Conservation (phyloP, 2,329 filamentous ascomycete species). For the Alternaria viburni region DNA sequence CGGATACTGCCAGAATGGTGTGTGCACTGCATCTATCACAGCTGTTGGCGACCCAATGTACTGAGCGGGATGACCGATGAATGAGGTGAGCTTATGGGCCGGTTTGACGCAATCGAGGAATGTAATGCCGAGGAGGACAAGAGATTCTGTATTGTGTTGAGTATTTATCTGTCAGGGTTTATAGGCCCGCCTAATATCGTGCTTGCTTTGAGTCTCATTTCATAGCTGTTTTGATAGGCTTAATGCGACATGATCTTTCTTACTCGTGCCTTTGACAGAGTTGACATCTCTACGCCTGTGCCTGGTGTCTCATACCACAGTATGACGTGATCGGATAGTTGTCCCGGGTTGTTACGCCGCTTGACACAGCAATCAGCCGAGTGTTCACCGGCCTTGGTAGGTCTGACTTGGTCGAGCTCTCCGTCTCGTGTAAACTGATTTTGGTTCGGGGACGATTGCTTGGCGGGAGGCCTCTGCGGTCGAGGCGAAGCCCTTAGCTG, state of each 20-base stretch:
- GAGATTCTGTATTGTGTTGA: background rate
- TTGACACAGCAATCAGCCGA: no score
- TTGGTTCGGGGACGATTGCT: no score
- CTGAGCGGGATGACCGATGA: background rate
- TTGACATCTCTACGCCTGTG: background rate
- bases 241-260: background rate
- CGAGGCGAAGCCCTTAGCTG: accelerated
- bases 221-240: background rate
- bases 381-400: no score
- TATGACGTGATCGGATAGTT: background rate
- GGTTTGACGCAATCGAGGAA: background rate
- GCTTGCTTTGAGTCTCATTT: background rate
- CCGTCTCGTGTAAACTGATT: no score
- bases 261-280: background rate
- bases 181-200: background rate
- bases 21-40: background rate
- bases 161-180: background rate
- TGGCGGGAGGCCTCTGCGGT: background rate
- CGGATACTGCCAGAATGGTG: background rate
- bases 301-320: background rate
- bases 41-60: background rate
- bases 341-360: no score
- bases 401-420: no score
- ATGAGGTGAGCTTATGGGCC: background rate
- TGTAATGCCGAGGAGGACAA: background rate